These are phyloP conservation scores for Phaeosphaeriaceae sp. DNA, from an alignment of 2,329 filamentous ascomycete genomes.

Conservation along the genomic window DNA sequence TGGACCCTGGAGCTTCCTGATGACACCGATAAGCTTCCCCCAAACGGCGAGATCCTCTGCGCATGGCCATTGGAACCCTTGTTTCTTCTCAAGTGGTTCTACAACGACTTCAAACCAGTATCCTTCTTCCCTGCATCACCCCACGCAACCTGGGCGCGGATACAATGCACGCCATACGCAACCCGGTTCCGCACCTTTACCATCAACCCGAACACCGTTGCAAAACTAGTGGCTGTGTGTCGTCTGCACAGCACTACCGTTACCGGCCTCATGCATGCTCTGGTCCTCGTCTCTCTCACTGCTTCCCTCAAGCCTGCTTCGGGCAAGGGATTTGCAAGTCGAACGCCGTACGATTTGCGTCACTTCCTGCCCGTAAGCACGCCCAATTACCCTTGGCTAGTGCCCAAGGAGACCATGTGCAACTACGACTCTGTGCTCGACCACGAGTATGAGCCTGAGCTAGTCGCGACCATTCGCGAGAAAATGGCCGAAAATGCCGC, in stretches of 20 bases:
- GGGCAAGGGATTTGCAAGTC: slow-evolving; percentile 17
- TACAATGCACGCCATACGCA: slow-evolving; percentile 12
- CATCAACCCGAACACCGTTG: slow-evolving; percentile 6
- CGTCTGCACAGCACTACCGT: slow-evolving; percentile 19
- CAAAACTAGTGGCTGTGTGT: slow-evolving; percentile 13
- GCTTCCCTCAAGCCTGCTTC: no score
- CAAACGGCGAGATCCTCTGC: background rate
- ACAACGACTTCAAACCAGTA: background rate
- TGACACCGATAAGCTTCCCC: background rate
- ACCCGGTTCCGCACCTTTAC: slow-evolving; percentile 18
- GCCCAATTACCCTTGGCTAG: slow-evolving; percentile 13
- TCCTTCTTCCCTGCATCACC: background rate
- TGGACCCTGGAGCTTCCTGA: background rate
- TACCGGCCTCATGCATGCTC: slow-evolving; percentile 19
- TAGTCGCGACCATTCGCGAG: no score
- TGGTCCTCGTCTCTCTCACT: slow-evolving; percentile 16
- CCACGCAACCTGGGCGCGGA: slow-evolving; percentile 11
- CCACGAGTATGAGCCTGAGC: slow-evolving; percentile 15
- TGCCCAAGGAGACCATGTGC: slow-evolving; percentile 19
- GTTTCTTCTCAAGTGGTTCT: background rate
- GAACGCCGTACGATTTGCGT: slow-evolving; percentile 21
- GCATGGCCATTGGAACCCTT: background rate
- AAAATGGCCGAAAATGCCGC: no score
- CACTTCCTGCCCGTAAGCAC: slow-evolving; percentile 13
- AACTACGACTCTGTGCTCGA: slow-evolving; percentile 22